These are phyloP conservation scores for Candida mattraensis DNA, from an alignment of 805 yeast species.

Conservation along the genomic window DNA sequence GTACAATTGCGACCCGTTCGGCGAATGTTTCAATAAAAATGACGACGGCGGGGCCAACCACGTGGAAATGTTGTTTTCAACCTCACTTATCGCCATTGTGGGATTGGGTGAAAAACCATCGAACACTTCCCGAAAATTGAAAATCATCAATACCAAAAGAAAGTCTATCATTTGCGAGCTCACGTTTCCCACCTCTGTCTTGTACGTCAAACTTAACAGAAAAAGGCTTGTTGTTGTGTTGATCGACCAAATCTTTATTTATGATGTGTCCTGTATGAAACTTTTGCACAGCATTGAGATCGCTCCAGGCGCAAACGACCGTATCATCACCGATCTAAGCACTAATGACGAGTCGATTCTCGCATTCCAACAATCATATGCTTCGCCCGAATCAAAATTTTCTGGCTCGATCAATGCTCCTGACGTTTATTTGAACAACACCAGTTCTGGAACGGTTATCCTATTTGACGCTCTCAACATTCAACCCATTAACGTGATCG, in stretches of 20 bases:
- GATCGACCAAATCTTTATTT: conserved; percentile 78
- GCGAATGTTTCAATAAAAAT: conserved; percentile 55
- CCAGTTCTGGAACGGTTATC: conserved; percentile 61
- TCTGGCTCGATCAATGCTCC: neutral
- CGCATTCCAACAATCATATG: conserved; percentile 53
- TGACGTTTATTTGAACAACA: too few species aligned
- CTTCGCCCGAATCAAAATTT: conserved; percentile 1
- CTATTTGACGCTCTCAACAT: conserved; percentile 75
- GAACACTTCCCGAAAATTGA: conserved; percentile 76
- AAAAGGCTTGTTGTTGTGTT: conserved; percentile 77
- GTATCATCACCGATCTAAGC: conserved; percentile 30
- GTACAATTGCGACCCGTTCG: conserved; percentile 87
- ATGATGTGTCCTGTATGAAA: conserved; percentile 89
- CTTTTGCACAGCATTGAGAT: conserved; percentile 70
- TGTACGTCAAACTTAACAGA: conserved; percentile 75
- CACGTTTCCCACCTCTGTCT: conserved; percentile 75
- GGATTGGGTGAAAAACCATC: conserved; percentile 71
- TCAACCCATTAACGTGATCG: conserved; percentile 76
- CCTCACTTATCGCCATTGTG: conserved; percentile 82
- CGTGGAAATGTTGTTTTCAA: conserved; percentile 87
- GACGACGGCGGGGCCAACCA: conserved; percentile 61
- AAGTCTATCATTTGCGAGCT: conserved; percentile 79
- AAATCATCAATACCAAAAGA: conserved; percentile 80
- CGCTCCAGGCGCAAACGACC: conserved; percentile 29
- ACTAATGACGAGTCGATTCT: conserved; percentile 49